Percentiles rank a stretch among this genome's conserved stretches.
Conservation (phyloP, 805 yeast genomes). For the Ogataea neopini region DNA sequence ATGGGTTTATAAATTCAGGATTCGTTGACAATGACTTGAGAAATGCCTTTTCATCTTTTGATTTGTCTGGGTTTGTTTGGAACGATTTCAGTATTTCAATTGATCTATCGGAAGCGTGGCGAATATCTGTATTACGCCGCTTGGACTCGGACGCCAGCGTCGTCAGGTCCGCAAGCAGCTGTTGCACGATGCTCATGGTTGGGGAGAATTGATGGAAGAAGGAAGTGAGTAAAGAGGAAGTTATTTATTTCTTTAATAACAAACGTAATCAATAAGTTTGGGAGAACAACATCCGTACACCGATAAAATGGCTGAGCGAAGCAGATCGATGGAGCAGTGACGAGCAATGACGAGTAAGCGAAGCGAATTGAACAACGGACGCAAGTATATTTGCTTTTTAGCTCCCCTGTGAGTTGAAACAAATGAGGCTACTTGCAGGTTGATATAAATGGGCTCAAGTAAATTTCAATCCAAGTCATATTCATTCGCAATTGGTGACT, state of each 20-base stretch:
- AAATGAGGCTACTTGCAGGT: too few species aligned
- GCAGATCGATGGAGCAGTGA: too few species aligned
- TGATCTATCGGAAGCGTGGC: conserved; percentile 55
- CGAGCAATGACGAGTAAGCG: too few species aligned
- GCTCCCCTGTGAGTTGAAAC: too few species aligned
- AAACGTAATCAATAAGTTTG: conserved; percentile 9
- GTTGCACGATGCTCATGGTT: conserved; percentile 46
- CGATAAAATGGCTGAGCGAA: conserved; percentile 2
- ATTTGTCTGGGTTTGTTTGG: conserved; percentile 15
- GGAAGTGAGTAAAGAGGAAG: too few species aligned
- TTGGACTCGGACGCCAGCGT: conserved; percentile 67
- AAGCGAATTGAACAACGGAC: too few species aligned
- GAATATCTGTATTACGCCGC: conserved; percentile 69
- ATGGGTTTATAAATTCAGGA: conserved; percentile 64
- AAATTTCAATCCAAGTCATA: too few species aligned
- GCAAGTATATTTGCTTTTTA: too few species aligned
- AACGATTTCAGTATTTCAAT: conserved; percentile 44
- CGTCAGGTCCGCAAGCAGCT: conserved; percentile 57
- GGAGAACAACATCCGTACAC: conserved; percentile 3
- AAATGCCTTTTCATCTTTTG: conserved; percentile 18
- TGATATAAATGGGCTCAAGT: too few species aligned
- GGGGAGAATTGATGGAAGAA: conserved; percentile 9
- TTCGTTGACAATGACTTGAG: conserved; percentile 39
- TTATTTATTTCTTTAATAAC: too few species aligned
- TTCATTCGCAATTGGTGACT: too few species aligned